Evolutionary conservation across 169 alveolate genomes (phyloP).

Genomic region (Plasmodium gaboni): DNA sequence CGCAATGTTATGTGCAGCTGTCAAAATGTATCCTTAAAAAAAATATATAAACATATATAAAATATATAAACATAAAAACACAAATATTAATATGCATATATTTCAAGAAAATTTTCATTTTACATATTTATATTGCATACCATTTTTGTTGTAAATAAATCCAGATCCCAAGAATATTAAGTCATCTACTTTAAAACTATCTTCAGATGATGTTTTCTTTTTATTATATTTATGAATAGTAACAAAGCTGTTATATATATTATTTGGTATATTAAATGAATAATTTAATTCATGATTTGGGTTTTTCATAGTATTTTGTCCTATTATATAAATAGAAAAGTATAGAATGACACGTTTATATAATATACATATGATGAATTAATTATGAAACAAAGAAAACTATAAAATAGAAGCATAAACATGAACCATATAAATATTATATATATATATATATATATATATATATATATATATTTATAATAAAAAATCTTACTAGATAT

Average conservation of each 20-base stretch:
- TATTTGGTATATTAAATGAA: constrained; percentile 19
- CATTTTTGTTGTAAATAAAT: constrained; percentile 55
- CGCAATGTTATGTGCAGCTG: constrained; percentile 73
- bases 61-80: background rate
- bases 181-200: constrained; percentile 26
- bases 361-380: no score
- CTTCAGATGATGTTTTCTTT: constrained; percentile 18
- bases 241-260: constrained; percentile 45
- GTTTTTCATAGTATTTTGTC: background rate
- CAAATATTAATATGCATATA: background rate
- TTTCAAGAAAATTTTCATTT: background rate
- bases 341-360: background rate
- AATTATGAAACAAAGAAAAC: no score
- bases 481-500: no score
- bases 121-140: constrained; percentile 15
- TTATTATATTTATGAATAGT: constrained; percentile 42
- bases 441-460: no score
- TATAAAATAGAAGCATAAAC: no score
- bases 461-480: no score
- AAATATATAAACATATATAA: background rate
- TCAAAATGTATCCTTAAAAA: constrained; percentile 51
- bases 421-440: no score
- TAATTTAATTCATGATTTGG: constrained; percentile 4
- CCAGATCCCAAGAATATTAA: constrained; percentile 61
- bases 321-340: constrained; percentile 7